A percentile compares a stretch with the other conserved stretches of the same genome.
Evolutionary conservation across 805 yeast genomes (phyloP).

Genomic region (Cyberlindnera xishuangbannaensis): DNA sequence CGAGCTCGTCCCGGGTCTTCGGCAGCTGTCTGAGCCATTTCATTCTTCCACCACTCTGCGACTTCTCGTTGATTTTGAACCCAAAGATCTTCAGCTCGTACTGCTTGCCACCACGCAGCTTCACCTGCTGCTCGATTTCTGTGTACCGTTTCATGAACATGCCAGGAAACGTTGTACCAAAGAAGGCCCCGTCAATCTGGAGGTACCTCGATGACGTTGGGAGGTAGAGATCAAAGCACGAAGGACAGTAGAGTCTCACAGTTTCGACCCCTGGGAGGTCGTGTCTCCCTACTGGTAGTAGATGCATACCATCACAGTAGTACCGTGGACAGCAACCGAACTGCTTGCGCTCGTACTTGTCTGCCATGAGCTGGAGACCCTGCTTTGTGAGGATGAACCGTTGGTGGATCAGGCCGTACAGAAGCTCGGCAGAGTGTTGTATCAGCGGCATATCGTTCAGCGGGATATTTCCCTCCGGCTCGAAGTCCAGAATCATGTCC

Average conservation of each 20-base stretch:
- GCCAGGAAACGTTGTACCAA: constrained; percentile 95
- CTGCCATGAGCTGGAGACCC: constrained; percentile 89
- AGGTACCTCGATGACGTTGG: constrained; percentile 84
- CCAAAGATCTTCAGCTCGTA: constrained; percentile 82
- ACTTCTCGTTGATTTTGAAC: constrained; percentile 68
- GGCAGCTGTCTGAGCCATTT: constrained; percentile 87
- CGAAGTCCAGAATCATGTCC: constrained; percentile 85
- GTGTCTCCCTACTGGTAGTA: constrained; percentile 86
- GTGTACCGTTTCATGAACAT: constrained; percentile 85
- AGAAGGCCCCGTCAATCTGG: constrained; percentile 93
- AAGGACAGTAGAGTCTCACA: constrained; percentile 88
- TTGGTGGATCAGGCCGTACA: constrained; percentile 93
- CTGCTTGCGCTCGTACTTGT: constrained; percentile 80
- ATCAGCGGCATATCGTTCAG: constrained; percentile 68
- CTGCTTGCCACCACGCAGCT: constrained; percentile 37
- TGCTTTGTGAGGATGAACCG: constrained; percentile 83
- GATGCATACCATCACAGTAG: constrained; percentile 82
- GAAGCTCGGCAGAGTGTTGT: constrained; percentile 84
- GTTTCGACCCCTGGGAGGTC: constrained; percentile 91
- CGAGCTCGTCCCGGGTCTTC: constrained; percentile 48
- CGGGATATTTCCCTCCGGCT: constrained; percentile 43
- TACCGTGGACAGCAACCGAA: constrained; percentile 92
- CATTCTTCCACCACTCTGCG: constrained; percentile 91
- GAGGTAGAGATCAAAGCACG: constrained; percentile 85
- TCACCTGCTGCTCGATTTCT: constrained; percentile 77